Base-by-base conservation (phyloP, 2,329 filamentous ascomycete genomes). In the Sporothrix luriei region DNA sequence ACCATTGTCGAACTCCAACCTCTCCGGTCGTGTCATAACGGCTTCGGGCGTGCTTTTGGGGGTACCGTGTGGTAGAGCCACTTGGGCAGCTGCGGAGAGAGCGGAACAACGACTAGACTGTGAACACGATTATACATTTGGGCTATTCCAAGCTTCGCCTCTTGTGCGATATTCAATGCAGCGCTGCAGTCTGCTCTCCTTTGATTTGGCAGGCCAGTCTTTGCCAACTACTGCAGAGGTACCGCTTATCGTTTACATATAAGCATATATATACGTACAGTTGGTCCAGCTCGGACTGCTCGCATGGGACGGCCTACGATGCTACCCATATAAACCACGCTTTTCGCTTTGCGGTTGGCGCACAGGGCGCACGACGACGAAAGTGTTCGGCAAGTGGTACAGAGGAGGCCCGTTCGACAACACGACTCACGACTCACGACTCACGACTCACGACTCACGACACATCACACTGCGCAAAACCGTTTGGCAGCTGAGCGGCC, bases 371-470 rank as follows among this genome's bases (percentile, higher is more conserved):
- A 33, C 33, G 7, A 33, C 33, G 5, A 1, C 33, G 26, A 33
- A 33, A 9, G 26, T 26, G 52, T 57, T 29, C 24, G 10, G 2
- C 6, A 5, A 14, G 19, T 33, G 26, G 29, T 4, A 59, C 9
- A 21, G n/a, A 19, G 54, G 40, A 24, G 57, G 57, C 57, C 26
- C 57, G 57, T 64, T 64, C 40, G 24, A 13, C 59, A 26, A 48
- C 21, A 24, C 21, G 19, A 26, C 29, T 16, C 26, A 59, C 33
- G n/a, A 40, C 33, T 29, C 51, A 29, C 51, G 16, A 38, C 54
- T 19, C 52, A 57, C 21, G 19, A 26, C 29, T 16, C 26, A 59
- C 33, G n/a, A 40, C 33, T 29, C 51, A 29, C 51, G 16, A 38
- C 54, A 33, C 52, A 57, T 33, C 4, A 33, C 33, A 33, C 33